Percentiles rank a stretch among this genome's conserved stretches.
phyloP scores from a whole-genome alignment of 2,329 filamentous ascomycete genomes.

The Colletotrichum musicola region DNA sequence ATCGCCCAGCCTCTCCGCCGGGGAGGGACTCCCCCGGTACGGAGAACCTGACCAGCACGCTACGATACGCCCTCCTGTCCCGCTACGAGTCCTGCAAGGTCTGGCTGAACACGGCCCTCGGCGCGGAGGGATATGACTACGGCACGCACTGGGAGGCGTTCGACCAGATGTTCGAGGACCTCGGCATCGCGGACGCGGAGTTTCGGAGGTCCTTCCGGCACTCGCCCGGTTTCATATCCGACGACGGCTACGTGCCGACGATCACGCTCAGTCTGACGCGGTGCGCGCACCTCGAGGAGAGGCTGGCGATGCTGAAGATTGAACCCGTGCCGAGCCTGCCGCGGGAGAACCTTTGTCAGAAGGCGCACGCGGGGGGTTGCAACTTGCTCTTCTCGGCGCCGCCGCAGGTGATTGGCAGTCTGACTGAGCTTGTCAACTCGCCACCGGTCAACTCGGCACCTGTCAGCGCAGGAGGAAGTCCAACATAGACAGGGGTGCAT shows the following conservation, averaged over 20 bases:
- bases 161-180: background rate
- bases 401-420: background rate
- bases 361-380: background rate
- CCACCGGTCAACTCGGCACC: background rate
- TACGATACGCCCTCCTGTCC: background rate
- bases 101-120: constrained; percentile 18
- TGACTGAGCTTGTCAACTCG: background rate
- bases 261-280: constrained; percentile 3
- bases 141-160: background rate
- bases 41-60: background rate
- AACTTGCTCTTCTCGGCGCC: background rate
- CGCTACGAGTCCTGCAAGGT: constrained; percentile 11
- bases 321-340: constrained; percentile 13
- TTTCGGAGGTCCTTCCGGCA: background rate
- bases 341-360: constrained; percentile 8
- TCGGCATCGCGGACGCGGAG: background rate
- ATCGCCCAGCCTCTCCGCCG: background rate
- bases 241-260: constrained; percentile 16
- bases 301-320: background rate
- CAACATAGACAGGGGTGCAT: background rate
- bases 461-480: background rate
- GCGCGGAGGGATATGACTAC: background rate
- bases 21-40: background rate
- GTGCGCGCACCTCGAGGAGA: constrained; percentile 17
- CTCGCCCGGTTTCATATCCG: background rate